Evolutionary conservation across 2,329 filamentous ascomycete genomes (phyloP).

Genomic region (Akanthomyces uredinophilus): DNA sequence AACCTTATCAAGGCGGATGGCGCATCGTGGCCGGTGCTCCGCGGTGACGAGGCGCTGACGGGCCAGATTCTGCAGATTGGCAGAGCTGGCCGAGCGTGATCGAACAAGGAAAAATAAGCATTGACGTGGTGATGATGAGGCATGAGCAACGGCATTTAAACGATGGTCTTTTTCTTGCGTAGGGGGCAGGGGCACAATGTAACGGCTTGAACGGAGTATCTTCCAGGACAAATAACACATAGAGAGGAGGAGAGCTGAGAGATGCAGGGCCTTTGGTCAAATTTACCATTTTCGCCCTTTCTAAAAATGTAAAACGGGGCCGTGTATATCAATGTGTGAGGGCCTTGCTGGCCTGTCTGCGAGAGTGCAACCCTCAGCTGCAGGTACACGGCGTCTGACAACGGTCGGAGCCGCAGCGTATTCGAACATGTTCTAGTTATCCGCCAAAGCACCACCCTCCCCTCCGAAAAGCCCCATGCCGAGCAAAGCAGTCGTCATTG

Average conservation of each 20-base stretch:
- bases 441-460: neutral
- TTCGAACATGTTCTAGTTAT: neutral
- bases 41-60: constrained; percentile 64
- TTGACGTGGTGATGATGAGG: neutral
- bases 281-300: neutral
- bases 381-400: neutral
- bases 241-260: neutral
- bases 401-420: neutral
- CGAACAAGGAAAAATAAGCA: neutral
- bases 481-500: neutral
- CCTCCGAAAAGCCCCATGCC: neutral
- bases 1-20: constrained; percentile 67
- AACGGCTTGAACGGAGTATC: neutral
- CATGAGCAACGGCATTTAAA: neutral
- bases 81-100: constrained; percentile 58
- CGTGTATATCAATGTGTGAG: neutral
- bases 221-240: neutral
- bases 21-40: constrained; percentile 77
- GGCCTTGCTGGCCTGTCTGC: constrained; percentile 5
- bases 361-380: neutral
- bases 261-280: neutral
- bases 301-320: neutral
- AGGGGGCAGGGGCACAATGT: neutral
- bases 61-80: constrained; percentile 88
- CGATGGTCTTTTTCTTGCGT: neutral